Conservation (phyloP, 208 protist genomes). For the Lotmaria passim region DNA sequence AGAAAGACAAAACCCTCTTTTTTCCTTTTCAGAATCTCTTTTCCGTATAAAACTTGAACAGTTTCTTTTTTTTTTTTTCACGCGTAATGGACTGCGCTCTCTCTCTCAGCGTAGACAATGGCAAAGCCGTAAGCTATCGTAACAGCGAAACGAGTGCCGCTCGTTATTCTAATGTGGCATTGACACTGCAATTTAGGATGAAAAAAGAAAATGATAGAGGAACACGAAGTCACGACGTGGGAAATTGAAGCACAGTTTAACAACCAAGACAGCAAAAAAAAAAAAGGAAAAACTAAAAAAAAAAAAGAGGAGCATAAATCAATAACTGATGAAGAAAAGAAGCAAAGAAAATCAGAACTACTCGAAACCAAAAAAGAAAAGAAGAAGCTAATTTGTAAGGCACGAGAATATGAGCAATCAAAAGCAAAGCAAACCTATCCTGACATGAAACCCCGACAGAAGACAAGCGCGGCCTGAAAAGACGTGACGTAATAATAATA, state of each 20-base stretch:
- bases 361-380: background rate
- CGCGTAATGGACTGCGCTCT: too few relatives aligned
- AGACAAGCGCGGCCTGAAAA: too few relatives aligned
- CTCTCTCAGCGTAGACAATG: background rate
- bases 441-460: too few relatives aligned
- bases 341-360: background rate
- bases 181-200: background rate
- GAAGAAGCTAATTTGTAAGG: too few relatives aligned
- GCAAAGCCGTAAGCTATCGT: background rate
- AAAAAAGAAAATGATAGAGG: background rate
- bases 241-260: constrained; percentile 22
- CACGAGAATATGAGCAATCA: too few relatives aligned
- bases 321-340: background rate
- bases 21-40: too few relatives aligned
- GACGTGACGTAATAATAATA: too few relatives aligned
- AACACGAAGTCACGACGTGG: background rate
- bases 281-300: constrained; percentile 7
- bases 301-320: background rate
- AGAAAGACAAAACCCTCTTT: too few relatives aligned
- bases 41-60: too few relatives aligned
- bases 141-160: background rate
- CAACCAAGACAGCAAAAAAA: constrained; percentile 12
- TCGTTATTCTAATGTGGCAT: background rate
- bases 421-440: too few relatives aligned
- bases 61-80: too few relatives aligned